Evolutionary conservation across 1,284 basidiomycete genomes (phyloP), one percentile per base, ranked within the genome.

Genomic region (Papiliotrema flavescens): DNA sequence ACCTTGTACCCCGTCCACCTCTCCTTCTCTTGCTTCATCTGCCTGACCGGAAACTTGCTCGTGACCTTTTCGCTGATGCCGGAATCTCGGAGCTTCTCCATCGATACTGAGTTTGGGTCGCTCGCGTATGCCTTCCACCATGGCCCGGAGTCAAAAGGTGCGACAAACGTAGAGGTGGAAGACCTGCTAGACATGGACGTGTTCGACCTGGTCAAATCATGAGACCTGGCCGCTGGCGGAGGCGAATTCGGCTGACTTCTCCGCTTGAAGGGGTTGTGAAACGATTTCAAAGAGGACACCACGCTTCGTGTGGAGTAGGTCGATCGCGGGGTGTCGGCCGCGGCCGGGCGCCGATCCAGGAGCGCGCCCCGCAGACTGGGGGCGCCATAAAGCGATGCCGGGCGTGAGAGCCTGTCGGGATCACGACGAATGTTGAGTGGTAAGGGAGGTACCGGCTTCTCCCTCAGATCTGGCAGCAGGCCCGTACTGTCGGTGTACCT

Each of bases 1-100:
- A 56, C 51, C 37, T 63, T 64, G 44, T 52, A 62, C 17, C 24
- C 48, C 20, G 62, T 59, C 64, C 64, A 66, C 20, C 49, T 28
- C 20, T 49, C 37, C 14, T 36, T 43, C 23, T 43, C 35, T 23
- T 40, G 42, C 39, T 49, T 52, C 20, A 34, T 26, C 36, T 34
- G 15, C 15, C 49, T 48, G 2, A 49, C 47, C 0, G 64, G 64
- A 36, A 64, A 62, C 47, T 66, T 66, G 45, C 53, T 26, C 8
- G 62, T 62, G 9, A 63, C 23, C 26, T 65, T 65, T 39, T 57
- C 61, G 34, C 54, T 53, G 15, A 55, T 24, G 15, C 47, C 59
- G 17, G 41, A 36, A 40, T 47, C 54, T 24, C 56, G 56, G 3
- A 48, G 17, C 34, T 37, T 14, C 17, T 40, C 48, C 39, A 40